Evolutionary conservation across 2,329 filamentous ascomycete genomes (phyloP).

Genomic region (Paecilomyces niveus): DNA sequence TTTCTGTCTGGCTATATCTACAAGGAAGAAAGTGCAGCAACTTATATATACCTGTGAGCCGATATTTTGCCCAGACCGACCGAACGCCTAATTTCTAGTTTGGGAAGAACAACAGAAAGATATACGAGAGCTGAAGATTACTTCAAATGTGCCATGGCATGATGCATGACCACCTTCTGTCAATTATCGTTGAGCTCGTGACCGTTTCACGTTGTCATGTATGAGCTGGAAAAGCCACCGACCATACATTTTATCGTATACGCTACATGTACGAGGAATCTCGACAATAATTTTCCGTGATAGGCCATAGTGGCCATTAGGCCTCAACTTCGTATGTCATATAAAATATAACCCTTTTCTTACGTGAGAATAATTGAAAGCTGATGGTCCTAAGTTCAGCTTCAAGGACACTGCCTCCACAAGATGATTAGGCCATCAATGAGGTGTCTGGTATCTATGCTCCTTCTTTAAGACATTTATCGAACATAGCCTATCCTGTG

Average conservation of each 20-base stretch:
- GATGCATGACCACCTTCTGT: neutral
- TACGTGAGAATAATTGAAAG: neutral
- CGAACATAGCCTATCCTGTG: neutral
- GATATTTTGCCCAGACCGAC: no score
- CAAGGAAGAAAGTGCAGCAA: neutral
- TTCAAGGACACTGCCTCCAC: neutral
- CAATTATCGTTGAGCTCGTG: neutral
- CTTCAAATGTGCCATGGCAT: neutral
- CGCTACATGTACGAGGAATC: neutral
- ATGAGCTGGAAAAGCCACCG: neutral
- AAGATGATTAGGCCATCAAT: neutral
- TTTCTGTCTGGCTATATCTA: neutral
- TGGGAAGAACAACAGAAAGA: neutral
- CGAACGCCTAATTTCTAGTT: neutral
- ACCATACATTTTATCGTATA: neutral
- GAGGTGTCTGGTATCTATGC: neutral
- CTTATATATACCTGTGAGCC: neutral
- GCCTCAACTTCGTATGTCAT: neutral
- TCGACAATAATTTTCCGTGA: neutral
- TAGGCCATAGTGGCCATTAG: neutral
- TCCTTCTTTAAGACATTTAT: neutral
- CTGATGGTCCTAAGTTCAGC: neutral
- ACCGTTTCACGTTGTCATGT: neutral
- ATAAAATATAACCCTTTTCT: neutral
- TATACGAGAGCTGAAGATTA: neutral